Conservation (phyloP, 2,329 filamentous ascomycete species). For the Teratosphaeria gauchensis region DNA sequence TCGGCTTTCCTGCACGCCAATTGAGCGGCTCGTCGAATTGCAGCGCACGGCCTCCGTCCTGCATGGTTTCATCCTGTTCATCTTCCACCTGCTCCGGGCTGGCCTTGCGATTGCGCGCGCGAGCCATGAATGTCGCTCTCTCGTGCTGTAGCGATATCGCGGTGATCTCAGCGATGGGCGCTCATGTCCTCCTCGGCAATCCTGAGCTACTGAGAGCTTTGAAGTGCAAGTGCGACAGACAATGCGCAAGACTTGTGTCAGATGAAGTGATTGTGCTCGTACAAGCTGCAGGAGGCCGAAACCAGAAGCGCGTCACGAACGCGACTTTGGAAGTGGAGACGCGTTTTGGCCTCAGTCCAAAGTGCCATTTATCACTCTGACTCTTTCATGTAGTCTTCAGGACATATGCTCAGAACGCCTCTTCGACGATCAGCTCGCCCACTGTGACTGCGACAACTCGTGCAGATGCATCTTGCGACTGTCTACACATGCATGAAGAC, state of each 20-base stretch:
- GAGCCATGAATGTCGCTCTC: slow-evolving; percentile 3
- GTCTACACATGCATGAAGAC: too few species aligned
- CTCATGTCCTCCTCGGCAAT: background rate
- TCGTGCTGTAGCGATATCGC: background rate
- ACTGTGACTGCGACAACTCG: too few species aligned
- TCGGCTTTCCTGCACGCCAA: slow-evolving; percentile 86
- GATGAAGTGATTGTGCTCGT: background rate
- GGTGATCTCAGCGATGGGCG: background rate
- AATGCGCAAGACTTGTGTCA: background rate
- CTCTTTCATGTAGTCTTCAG: too few species aligned
- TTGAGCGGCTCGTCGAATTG: slow-evolving; percentile 78
- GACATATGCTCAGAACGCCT: too few species aligned
- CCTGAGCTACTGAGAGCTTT: background rate
- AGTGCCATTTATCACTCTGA: background rate
- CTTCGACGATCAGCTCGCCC: too few species aligned
- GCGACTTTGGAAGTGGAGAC: background rate
- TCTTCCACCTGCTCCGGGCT: slow-evolving; percentile 13
- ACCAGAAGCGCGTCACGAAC: background rate
- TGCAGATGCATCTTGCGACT: too few species aligned
- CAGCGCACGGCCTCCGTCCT: slow-evolving; percentile 34
- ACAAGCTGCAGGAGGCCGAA: background rate
- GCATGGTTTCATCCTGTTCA: slow-evolving; percentile 7
- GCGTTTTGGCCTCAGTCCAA: background rate
- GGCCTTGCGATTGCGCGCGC: slow-evolving; percentile 4
- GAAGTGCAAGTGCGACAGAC: background rate